Evolutionary conservation across 2,329 filamentous ascomycete genomes (phyloP).

Genomic region (Canariomyces notabilis): DNA sequence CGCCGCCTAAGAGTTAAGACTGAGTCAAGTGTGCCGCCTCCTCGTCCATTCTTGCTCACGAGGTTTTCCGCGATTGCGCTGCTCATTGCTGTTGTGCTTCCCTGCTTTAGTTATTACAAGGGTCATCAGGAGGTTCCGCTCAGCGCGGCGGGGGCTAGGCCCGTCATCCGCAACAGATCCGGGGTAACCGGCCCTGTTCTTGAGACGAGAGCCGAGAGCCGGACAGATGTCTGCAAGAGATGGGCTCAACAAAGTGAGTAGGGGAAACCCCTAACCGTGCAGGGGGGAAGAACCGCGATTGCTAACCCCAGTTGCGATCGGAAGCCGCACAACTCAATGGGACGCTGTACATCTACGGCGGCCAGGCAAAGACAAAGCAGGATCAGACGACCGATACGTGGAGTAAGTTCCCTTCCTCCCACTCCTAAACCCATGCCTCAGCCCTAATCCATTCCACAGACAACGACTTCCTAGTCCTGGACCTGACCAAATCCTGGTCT

Average conservation of each 20-base stretch:
- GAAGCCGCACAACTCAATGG: conserved; percentile 65
- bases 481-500: conserved; percentile 68
- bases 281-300: not conserved
- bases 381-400: conserved; percentile 61
- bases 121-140: conserved; percentile 36
- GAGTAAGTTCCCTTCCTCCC: conserved; percentile 47
- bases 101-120: conserved; percentile 41
- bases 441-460: conserved; percentile 37
- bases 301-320: conserved; percentile 19
- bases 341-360: conserved; percentile 72
- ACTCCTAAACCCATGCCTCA: not conserved
- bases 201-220: conserved; percentile 40
- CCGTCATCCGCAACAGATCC: conserved; percentile 26
- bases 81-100: conserved; percentile 47
- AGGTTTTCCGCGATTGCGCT: conserved; percentile 44
- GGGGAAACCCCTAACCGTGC: not conserved
- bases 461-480: conserved; percentile 67
- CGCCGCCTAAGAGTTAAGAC: conserved; percentile 40
- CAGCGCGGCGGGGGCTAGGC: conserved; percentile 45
- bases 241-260: conserved; percentile 59
- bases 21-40: conserved; percentile 40
- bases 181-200: conserved; percentile 26
- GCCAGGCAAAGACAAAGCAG: conserved; percentile 53
- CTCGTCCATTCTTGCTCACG: conserved; percentile 37
- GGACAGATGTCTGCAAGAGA: conserved; percentile 56